phyloP scores from a whole-genome alignment of 1,284 basidiomycete genomes.

The Pyrrhoderma lamaoense region DNA sequence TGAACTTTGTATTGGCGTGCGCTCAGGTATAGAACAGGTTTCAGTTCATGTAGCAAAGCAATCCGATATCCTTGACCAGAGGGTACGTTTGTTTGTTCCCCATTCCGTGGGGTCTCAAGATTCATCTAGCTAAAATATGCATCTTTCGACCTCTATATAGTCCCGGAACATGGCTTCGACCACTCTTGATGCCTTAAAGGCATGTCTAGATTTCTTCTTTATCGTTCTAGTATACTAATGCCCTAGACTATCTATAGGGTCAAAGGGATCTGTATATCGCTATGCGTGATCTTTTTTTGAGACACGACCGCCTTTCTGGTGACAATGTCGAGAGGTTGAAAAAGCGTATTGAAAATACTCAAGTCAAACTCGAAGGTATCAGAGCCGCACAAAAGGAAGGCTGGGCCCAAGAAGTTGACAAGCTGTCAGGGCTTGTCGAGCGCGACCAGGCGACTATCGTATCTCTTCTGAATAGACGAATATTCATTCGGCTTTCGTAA shows the following conservation, averaged over 20 bases:
- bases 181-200: constrained; percentile 71
- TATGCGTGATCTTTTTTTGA: constrained; percentile 75
- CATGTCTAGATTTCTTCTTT: constrained; percentile 24
- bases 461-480: constrained; percentile 60
- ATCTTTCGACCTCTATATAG: constrained; percentile 29
- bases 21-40: constrained; percentile 60
- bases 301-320: constrained; percentile 75
- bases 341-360: constrained; percentile 73
- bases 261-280: constrained; percentile 87
- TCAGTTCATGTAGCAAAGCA: constrained; percentile 67
- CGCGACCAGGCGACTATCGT: constrained; percentile 71
- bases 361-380: constrained; percentile 68
- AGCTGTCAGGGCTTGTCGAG: constrained; percentile 59
- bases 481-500: constrained; percentile 81
- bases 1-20: constrained; percentile 76
- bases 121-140: neutral
- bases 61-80: constrained; percentile 69
- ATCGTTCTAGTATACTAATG: neutral
- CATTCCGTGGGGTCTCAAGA: too few species aligned
- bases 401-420: constrained; percentile 79
- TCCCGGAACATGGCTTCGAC: constrained; percentile 53
- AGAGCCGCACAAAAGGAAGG: constrained; percentile 65
- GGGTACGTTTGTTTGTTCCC: constrained; percentile 45
- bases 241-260: constrained; percentile 35
- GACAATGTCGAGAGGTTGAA: constrained; percentile 82